A percentile compares a stretch with the other conserved stretches of the same genome.
Conservation (phyloP, 1,139 yeast genomes). For the Taphrina communis region DNA sequence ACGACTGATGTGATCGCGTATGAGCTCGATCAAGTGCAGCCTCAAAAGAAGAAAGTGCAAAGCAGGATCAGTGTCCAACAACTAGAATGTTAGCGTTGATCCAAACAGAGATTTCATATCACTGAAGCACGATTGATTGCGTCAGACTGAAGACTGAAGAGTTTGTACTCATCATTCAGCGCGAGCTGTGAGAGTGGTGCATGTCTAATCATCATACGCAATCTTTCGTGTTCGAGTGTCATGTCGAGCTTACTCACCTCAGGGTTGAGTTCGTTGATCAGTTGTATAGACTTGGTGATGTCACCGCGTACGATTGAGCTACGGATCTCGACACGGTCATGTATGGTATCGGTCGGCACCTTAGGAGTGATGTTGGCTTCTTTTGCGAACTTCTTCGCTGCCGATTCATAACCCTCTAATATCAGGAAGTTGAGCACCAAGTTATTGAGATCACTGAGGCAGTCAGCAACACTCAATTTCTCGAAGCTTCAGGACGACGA, state of each 20-base stretch:
- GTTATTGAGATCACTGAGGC: slow-evolving; percentile 50
- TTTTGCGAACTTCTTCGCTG: slow-evolving; percentile 52
- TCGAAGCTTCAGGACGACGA: slow-evolving; percentile 4
- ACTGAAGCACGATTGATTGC: slow-evolving; percentile 22
- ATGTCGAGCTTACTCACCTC: slow-evolving; percentile 47
- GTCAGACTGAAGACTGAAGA: slow-evolving; percentile 50
- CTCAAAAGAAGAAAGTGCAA: slow-evolving; percentile 53
- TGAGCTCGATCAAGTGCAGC: slow-evolving; percentile 54
- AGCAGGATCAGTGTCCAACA: slow-evolving; percentile 51
- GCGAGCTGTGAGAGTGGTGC: slow-evolving; percentile 48
- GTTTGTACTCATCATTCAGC: slow-evolving; percentile 46
- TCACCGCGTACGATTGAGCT: slow-evolving; percentile 51
- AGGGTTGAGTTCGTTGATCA: slow-evolving; percentile 54
- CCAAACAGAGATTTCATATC: not conserved
- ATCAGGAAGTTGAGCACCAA: slow-evolving; percentile 54
- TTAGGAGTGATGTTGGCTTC: slow-evolving; percentile 51
- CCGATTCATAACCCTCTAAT: slow-evolving; percentile 53
- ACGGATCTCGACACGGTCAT: slow-evolving; percentile 51
- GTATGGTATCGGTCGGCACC: slow-evolving; percentile 49
- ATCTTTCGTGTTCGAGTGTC: not conserved
- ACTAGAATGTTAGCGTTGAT: slow-evolving; percentile 36
- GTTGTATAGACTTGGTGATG: slow-evolving; percentile 53
- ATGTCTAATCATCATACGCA: slow-evolving; percentile 47
- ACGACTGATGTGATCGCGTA: slow-evolving; percentile 49
- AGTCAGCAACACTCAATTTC: not conserved